Conservation (phyloP, 2,329 filamentous ascomycete species). For the Trematosphaeria pertusa region DNA sequence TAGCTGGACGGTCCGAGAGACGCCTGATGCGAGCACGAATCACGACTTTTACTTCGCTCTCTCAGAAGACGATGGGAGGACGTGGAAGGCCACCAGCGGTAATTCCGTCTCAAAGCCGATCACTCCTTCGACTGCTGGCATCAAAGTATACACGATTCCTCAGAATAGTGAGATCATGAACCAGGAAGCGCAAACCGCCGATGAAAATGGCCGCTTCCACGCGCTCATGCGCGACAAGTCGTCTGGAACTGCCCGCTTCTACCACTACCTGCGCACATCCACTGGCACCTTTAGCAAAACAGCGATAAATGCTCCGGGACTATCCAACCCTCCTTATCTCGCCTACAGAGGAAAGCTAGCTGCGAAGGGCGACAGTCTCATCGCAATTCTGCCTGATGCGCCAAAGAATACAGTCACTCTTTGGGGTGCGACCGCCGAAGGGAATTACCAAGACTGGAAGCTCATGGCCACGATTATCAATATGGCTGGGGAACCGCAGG, state of each 20-base stretch:
- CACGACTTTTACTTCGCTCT: constrained; percentile 59
- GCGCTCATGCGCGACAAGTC: constrained; percentile 56
- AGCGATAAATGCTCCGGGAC: constrained; percentile 34
- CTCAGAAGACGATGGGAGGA: constrained; percentile 54
- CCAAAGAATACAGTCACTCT: constrained; percentile 36
- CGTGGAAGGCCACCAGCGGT: constrained; percentile 53
- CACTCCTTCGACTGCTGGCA: constrained; percentile 49
- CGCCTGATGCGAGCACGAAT: constrained; percentile 57
- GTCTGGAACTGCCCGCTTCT: constrained; percentile 35
- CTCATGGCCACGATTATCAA: constrained; percentile 39
- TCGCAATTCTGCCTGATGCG: constrained; percentile 40
- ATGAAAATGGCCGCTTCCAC: constrained; percentile 56
- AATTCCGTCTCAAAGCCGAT: constrained; percentile 51
- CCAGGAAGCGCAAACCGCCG: constrained; percentile 59
- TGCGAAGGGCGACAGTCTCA: constrained; percentile 31
- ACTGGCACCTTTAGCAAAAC: constrained; percentile 40
- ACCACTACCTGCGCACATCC: constrained; percentile 40
- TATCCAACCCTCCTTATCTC: constrained; percentile 41
- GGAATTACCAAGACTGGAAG: constrained; percentile 38
- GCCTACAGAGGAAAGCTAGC: constrained; percentile 43
- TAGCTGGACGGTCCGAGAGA: constrained; percentile 61
- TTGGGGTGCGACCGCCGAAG: constrained; percentile 37
- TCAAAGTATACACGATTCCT: constrained; percentile 55
- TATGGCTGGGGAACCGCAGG: constrained; percentile 38
- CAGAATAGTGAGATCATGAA: constrained; percentile 58